phyloP scores from a whole-genome alignment of 139 green algal genomes.

The Picocystis salinarum region DNA sequence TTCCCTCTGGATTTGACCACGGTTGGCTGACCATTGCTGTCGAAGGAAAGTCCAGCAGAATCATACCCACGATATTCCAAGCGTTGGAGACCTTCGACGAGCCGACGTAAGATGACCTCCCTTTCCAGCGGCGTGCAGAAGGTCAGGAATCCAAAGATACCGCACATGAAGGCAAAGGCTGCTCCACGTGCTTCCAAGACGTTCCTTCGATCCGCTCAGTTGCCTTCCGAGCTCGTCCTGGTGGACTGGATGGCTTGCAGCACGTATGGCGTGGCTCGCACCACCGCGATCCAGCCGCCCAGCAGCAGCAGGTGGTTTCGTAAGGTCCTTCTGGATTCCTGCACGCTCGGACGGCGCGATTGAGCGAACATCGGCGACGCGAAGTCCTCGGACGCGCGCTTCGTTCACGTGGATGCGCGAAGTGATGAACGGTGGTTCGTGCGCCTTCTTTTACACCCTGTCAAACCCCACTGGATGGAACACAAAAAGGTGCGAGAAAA shows the following conservation, averaged over 20 bases:
- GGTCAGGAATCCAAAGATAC: constrained; percentile 72
- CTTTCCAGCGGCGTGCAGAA: constrained; percentile 2
- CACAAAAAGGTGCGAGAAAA: too few species aligned
- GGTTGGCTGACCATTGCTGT: constrained; percentile 20
- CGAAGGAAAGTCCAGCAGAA: constrained; percentile 75
- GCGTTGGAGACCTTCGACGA: constrained; percentile 55
- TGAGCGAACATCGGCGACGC: constrained; percentile 30
- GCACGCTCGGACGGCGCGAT: constrained; percentile 25
- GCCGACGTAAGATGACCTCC: constrained; percentile 11
- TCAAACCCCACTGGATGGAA: too few species aligned
- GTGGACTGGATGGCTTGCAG: constrained; percentile 29
- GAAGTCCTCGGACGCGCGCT: too few species aligned
- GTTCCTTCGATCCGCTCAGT: neutral
- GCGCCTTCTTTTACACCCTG: too few species aligned
- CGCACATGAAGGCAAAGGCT: constrained; percentile 50
- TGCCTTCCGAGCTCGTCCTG: constrained; percentile 6
- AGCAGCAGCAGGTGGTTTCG: constrained; percentile 28
- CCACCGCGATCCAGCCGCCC: constrained; percentile 16
- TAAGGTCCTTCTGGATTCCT: constrained; percentile 33
- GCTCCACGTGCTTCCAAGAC: neutral
- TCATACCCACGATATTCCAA: constrained; percentile 98
- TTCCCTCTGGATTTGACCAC: neutral
- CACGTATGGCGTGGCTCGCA: constrained; percentile 33
- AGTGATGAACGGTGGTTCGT: too few species aligned
- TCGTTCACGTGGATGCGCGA: too few species aligned